These are phyloP conservation scores for Rosa multiflora DNA, from an alignment of 306 rosid species.

Conservation along the genomic window DNA sequence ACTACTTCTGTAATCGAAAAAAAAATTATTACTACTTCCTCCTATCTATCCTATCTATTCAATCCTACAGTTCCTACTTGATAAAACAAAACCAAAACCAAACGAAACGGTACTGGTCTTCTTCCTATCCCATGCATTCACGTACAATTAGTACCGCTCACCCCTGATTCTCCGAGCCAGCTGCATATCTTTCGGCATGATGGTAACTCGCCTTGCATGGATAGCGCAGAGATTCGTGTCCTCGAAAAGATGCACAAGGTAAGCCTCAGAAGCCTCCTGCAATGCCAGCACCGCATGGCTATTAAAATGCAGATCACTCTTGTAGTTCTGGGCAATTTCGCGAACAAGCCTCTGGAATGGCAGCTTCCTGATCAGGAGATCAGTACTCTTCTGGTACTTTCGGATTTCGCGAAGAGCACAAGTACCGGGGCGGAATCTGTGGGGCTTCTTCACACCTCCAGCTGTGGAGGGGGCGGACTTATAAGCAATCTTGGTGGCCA, in stretches of 20 bases:
- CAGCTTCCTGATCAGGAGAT: constrained; percentile 63
- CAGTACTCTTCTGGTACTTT: constrained; percentile 39
- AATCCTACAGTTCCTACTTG: too few species aligned
- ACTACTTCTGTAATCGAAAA: too few species aligned
- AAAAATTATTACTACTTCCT: too few species aligned
- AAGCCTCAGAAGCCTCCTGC: constrained; percentile 87
- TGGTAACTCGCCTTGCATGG: constrained; percentile 78
- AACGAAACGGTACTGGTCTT: neutral
- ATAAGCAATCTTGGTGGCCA: constrained; percentile 6
- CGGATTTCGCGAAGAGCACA: constrained; percentile 54
- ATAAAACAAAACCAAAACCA: too few species aligned
- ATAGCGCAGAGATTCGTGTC: constrained; percentile 40
- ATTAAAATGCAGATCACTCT: constrained; percentile 87
- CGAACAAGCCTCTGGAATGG: constrained; percentile 90
- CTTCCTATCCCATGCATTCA: neutral
- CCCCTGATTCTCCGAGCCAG: constrained; percentile 79
- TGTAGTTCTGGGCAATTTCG: constrained; percentile 84
- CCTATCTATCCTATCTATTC: too few species aligned
- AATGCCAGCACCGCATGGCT: constrained; percentile 80
- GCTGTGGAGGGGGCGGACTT: neutral
- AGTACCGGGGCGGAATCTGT: neutral
- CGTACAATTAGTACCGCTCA: constrained; percentile 36
- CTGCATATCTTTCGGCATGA: constrained; percentile 88
- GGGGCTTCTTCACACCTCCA: constrained; percentile 7
- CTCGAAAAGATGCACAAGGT: constrained; percentile 74